Conservation (phyloP, 805 yeast species). For the Pichia ethanolica region DNA sequence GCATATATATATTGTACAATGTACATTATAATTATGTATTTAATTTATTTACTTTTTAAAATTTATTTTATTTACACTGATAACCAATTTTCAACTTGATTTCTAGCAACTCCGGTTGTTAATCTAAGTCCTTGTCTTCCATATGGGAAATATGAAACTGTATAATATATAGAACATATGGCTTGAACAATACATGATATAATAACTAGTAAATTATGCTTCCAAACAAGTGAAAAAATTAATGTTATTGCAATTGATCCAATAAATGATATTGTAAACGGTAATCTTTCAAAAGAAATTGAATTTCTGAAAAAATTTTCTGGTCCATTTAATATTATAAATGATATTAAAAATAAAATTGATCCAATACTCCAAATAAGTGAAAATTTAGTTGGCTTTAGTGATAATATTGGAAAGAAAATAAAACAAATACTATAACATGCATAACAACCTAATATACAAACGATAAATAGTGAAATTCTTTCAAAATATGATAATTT, state of each 20-base stretch:
- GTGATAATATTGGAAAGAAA: slow-evolving; percentile 73
- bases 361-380: slow-evolving; percentile 83
- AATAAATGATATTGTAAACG: slow-evolving; percentile 68
- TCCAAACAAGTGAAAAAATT: slow-evolving; percentile 56
- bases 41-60: not conserved
- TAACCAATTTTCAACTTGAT: slow-evolving; percentile 24
- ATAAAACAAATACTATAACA: slow-evolving; percentile 73
- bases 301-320: slow-evolving; percentile 62
- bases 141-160: slow-evolving; percentile 85
- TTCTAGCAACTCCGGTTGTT: slow-evolving; percentile 42
- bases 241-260: slow-evolving; percentile 66
- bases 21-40: too few species aligned
- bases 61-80: slow-evolving; percentile 6
- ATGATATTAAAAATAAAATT: slow-evolving; percentile 68
- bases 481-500: slow-evolving; percentile 66
- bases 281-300: slow-evolving; percentile 58
- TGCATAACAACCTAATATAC: slow-evolving; percentile 59
- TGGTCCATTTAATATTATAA: slow-evolving; percentile 85
- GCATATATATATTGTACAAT: too few species aligned
- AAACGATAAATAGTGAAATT: slow-evolving; percentile 63
- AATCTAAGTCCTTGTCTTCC: slow-evolving; percentile 67
- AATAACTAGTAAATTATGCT: slow-evolving; percentile 61
- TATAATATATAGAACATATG: slow-evolving; percentile 74
- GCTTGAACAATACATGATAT: slow-evolving; percentile 64
- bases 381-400: slow-evolving; percentile 82